Base-by-base conservation (phyloP, 768 basidiomycete genomes). In the Russula abietina region DNA sequence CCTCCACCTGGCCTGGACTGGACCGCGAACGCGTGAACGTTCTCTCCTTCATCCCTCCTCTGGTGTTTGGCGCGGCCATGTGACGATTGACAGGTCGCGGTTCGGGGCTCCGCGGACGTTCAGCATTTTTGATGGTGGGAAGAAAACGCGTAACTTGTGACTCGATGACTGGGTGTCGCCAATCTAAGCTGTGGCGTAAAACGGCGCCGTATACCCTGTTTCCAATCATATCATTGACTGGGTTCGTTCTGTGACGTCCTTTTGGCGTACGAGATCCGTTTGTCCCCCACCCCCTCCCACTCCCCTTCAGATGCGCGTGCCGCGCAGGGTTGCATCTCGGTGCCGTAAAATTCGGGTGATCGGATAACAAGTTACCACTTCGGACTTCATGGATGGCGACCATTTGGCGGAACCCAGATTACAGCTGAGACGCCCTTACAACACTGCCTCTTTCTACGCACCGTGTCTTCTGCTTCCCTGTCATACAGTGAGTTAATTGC, bases 361-460 rank as follows among this genome's bases (percentile, higher is more conserved):
- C 45, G 45, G 45, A 24, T 46, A 11, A 11, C n/a, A 43, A 2
- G n/a, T 46, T 12, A 46, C 45, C 45, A 5, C n/a, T 4, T n/a
- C 19, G 9, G 17, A n/a, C 4, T 9, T 39, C 38, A 46, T 22
- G n/a, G 8, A 22, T 46, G 45, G 11, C 22, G 22, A 46, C 9
- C 9, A 11, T 8, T 46, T 22, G 22, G 43, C 43, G 43, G n/a
- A 22, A 45, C n/a, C 43, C 43, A n/a, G 28, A n/a, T n/a, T n/a
- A n/a, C n/a, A n/a, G n/a, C n/a, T n/a, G n/a, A n/a, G n/a, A 5
- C 26, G 28, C 16, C 55, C 61, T 56, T 33, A 57, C 61, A 57
- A 33, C 61, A 62, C 50, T 2, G 61, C 61, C 61, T 39, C n/a
- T n/a, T n/a, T 16, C 0, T 24, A 17, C 48, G 48, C 45, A 9